Evolutionary conservation across 202 grass and related monocot species (phyloP).

Genomic region (Alloteropsis angusta): DNA sequence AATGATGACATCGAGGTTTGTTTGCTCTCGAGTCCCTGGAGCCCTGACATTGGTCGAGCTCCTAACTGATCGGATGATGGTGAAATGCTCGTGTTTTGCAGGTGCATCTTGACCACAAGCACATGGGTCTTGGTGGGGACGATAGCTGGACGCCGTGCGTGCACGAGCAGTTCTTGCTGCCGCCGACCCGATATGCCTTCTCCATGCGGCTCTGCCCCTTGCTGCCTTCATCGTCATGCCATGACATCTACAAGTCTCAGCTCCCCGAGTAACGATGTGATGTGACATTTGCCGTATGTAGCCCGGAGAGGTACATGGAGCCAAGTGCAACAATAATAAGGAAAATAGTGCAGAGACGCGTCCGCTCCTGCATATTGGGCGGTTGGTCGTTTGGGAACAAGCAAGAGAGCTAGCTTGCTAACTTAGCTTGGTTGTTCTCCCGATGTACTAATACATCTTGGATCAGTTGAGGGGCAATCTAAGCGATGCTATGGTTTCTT

Average conservation of each 20-base stretch:
- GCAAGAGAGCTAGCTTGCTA: neutral
- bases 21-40: neutral
- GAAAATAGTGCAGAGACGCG: neutral
- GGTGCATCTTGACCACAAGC: constrained; percentile 90
- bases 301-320: neutral
- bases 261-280: constrained; percentile 22
- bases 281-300: too few species aligned
- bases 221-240: constrained; percentile 46
- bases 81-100: constrained; percentile 11
- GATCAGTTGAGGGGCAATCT: neutral
- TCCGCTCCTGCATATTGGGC: neutral
- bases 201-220: constrained; percentile 54
- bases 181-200: constrained; percentile 55
- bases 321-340: too few species aligned
- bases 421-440: neutral
- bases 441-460: neutral
- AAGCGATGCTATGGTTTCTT: neutral
- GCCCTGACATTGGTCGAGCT: neutral
- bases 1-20: constrained; percentile 66
- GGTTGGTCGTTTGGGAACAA: neutral
- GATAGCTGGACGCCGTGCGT: constrained; percentile 85
- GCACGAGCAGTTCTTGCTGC: constrained; percentile 66
- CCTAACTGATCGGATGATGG: neutral
- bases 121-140: constrained; percentile 89
- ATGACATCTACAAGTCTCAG: constrained; percentile 57